Evolutionary conservation across 768 basidiomycete genomes (phyloP), one percentile per base, ranked within the genome.

Genomic region (Cyathus striatus): DNA sequence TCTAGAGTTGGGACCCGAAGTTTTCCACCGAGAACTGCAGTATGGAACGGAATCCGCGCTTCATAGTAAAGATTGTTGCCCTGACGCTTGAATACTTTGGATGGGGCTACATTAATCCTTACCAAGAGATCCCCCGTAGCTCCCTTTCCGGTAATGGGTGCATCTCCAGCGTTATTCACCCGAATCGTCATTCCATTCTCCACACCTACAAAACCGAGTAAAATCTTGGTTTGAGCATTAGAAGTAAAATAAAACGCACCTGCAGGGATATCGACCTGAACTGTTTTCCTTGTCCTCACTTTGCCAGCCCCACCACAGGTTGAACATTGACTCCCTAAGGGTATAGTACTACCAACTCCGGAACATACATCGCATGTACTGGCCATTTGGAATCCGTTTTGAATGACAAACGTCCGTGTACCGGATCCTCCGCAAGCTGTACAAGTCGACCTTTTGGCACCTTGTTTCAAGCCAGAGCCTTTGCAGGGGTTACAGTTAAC

Each of bases 371-470:
- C 70, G 66, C 96, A 99, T 23, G 91, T 92, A 48, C 83, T 89
- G 18, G 92, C 83, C 91, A 99, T 94, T 60, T 92, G 89, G 79
- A 99, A 98, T 14, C 96, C 96, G 59, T 76, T 85, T 57, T 90
- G 83, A 56, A 99, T 78, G 41, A 90, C 83, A 62, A 89, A 97
- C 14, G 92, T 90, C 61, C 83, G 79, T 25, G 85, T 81, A 35
- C 96, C 96, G 18, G 87, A 75, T 43, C 96, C 96, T 45, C 81
- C 75, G 64, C 96, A 99, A 25, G 83, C 65, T 40, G 68, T 56
- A 65, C 96, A 99, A 22, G 81, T 78, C 39, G 78, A 73, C 52
- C 87, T 76, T 65, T 93, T 87, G 25, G 87, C 81, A 23, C 95
- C 95, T 17, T 79, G 64, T 64, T 88, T 96, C 58, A 99, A 63